A percentile compares a stretch with the other conserved stretches of the same genome.
phyloP scores from a whole-genome alignment of 1,139 yeast species.

The Saccharomyces hybrid region DNA sequence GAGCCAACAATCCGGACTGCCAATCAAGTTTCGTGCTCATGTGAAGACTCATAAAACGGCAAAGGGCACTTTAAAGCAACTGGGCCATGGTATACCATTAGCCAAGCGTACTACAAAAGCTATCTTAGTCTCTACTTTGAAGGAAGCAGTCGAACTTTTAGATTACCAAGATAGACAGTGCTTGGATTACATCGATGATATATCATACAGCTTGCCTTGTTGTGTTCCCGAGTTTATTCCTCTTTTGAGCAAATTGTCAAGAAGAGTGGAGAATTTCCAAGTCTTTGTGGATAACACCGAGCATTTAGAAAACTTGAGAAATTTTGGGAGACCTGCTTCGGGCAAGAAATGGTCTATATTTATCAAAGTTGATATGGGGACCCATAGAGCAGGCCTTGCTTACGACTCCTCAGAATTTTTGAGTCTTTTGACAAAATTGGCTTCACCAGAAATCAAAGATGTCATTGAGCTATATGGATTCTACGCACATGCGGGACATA shows the following conservation, averaged over 20 bases:
- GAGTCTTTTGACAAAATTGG: constrained; percentile 31
- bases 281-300: constrained; percentile 55
- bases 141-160: constrained; percentile 55
- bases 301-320: constrained; percentile 45
- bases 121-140: constrained; percentile 64
- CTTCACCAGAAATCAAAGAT: constrained; percentile 26
- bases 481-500: constrained; percentile 76
- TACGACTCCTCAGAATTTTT: constrained; percentile 32
- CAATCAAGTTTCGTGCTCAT: constrained; percentile 51
- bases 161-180: constrained; percentile 36
- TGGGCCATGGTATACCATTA: constrained; percentile 40
- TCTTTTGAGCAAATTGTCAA: constrained; percentile 43
- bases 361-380: constrained; percentile 54
- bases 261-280: constrained; percentile 40
- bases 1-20: constrained; percentile 19
- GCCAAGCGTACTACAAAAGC: constrained; percentile 35
- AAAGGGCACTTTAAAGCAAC: constrained; percentile 41
- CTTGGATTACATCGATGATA: constrained; percentile 45
- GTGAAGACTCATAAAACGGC: constrained; percentile 66
- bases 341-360: constrained; percentile 47
- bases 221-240: constrained; percentile 43
- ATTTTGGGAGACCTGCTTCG: constrained; percentile 30
- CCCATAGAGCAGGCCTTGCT: constrained; percentile 55
- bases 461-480: constrained; percentile 52
- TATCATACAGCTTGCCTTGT: constrained; percentile 65